phyloP scores from a whole-genome alignment of 768 basidiomycete species.

The Thelephora aurantiotincta region DNA sequence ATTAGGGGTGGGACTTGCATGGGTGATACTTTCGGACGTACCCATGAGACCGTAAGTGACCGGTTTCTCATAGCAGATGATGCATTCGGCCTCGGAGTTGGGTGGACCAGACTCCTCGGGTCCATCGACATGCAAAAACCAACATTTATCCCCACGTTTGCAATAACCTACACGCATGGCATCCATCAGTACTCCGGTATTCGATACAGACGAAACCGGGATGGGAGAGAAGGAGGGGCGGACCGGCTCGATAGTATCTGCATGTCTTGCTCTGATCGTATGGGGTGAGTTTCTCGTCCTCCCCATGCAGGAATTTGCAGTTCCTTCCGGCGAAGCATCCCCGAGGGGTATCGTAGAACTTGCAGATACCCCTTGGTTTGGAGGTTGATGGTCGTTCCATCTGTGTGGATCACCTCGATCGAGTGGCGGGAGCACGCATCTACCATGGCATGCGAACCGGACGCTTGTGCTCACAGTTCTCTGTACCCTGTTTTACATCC shows the following conservation, averaged over 20 bases:
- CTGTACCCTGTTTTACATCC: no score
- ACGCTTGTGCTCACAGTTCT: no score
- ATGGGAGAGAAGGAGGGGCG: conserved; percentile 4
- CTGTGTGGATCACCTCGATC: not conserved
- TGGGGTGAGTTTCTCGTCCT: conserved; percentile 37
- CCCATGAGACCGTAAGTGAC: conserved; percentile 53
- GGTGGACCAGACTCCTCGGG: not conserved
- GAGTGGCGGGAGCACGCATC: no score
- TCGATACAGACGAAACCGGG: not conserved
- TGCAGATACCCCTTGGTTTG: not conserved
- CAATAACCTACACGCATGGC: conserved; percentile 41
- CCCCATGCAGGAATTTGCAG: conserved; percentile 71
- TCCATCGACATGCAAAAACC: conserved; percentile 48
- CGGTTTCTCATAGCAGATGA: conserved; percentile 67
- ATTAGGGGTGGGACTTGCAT: not conserved
- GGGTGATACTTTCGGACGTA: conserved; percentile 16
- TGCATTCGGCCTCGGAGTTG: conserved; percentile 38
- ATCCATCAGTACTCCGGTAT: not conserved
- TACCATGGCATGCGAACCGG: no score
- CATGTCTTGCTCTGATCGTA: conserved; percentile 64
- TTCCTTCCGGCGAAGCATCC: conserved; percentile 56
- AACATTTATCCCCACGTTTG: conserved; percentile 52
- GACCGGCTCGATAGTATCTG: conserved; percentile 46
- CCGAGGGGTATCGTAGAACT: conserved; percentile 23
- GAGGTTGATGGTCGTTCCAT: conserved; percentile 1